Evolutionary conservation across 2,329 filamentous ascomycete genomes (phyloP), one percentile per base, ranked within the genome.

Genomic region (Apiospora koreana): DNA sequence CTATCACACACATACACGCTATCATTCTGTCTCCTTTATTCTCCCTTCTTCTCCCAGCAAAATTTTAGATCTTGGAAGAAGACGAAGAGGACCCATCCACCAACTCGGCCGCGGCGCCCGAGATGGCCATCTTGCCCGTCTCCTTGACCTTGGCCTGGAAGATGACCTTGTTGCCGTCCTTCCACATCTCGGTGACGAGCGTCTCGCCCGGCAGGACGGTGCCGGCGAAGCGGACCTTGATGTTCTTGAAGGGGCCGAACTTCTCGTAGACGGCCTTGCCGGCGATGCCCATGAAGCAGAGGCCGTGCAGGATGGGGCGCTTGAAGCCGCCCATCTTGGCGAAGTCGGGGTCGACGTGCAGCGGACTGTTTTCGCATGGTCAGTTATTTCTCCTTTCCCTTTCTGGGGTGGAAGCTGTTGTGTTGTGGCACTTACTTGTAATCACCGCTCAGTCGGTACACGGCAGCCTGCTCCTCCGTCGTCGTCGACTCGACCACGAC

Each of bases 261-360:
- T 87, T 92, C 83, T 94, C 89, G 80, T 95, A 92, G 48, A 99
- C 90, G 71, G 95, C 94, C 87, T 97, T 98, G 74, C 92, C 94
- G 21, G 93, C 92, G 74, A 98, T 90, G 75, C 96, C 96, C 78
- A 99, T 95, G 80, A 91, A 96, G 88, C 94, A 97, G 46, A 99
- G 89, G n/a, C 96, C 96, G 85, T 99, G 96, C 69, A 99, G 86
- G 80, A 99, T 99, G 16, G 96, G 96, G 38, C 86, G 89, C 84
- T 96, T 93, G 90, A 99, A 99, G 71, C 96, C 96, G 71, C 95
- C 96, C 76, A 97, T 91, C 85, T 96, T 96, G 84, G 94, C 94
- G 83, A 99, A 98, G 67, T 90, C 88, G 1, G 96, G 96, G 81
- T 99, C 96, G 73, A 99, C 92, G 85, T 99, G 96, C 1, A 99